phyloP scores from a whole-genome alignment of 257 asterid genomes.

The Nicotiana tabacum region DNA sequence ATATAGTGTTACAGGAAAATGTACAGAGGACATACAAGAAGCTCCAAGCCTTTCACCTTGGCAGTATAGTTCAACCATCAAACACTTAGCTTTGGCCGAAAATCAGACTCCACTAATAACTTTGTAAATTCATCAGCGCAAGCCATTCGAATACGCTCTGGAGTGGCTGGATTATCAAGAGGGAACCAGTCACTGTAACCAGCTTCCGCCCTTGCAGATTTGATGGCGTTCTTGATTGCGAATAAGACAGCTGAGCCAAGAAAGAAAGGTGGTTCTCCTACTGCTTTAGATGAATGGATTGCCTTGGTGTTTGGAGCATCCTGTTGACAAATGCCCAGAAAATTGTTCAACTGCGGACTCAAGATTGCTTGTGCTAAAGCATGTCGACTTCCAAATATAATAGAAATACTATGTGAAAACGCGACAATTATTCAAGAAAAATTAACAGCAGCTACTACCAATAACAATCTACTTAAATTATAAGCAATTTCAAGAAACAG shows the following conservation, averaged over 20 bases:
- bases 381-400: not conserved
- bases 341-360: not conserved
- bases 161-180: conserved; percentile 92
- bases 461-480: not conserved
- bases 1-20: not conserved
- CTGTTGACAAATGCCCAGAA: conserved; percentile 29
- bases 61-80: conserved; percentile 9
- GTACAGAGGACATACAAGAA: not conserved
- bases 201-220: conserved; percentile 71
- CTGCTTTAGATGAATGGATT: conserved; percentile 95
- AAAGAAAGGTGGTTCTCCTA: conserved; percentile 97
- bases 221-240: conserved; percentile 80
- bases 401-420: not conserved
- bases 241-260: conserved; percentile 78
- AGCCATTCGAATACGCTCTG: conserved; percentile 96
- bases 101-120: conserved; percentile 36
- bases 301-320: conserved; percentile 77
- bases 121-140: conserved; percentile 68
- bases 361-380: not conserved
- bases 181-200: conserved; percentile 72
- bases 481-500: not conserved
- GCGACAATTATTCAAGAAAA: not conserved
- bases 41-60: not conserved
- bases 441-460: not conserved
- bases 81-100: conserved; percentile 67